phyloP scores from a whole-genome alignment of 2,329 filamentous ascomycete species.

The Colletotrichum tanaceti region DNA sequence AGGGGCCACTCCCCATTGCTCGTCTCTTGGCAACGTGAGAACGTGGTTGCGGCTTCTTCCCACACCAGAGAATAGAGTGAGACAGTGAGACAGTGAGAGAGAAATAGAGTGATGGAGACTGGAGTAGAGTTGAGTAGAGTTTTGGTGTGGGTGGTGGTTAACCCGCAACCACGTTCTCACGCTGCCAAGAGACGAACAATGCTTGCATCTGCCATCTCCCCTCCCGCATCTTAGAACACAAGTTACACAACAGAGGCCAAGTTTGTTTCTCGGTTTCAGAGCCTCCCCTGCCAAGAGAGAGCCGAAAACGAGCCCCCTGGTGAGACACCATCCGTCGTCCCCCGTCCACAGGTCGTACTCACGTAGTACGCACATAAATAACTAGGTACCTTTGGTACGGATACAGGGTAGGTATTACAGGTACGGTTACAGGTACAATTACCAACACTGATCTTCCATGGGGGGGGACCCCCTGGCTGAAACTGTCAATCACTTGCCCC shows the following conservation, averaged over 20 bases:
- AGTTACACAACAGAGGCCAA: no score
- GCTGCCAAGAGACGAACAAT: constrained; percentile 3
- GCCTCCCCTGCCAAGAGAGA: constrained; percentile 28
- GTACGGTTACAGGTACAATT: no score
- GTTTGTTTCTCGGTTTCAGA: constrained; percentile 38
- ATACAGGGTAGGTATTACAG: no score
- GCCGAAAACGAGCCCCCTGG: constrained; percentile 30
- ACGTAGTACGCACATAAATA: not conserved
- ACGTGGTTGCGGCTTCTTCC: no score
- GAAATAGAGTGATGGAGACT: not conserved
- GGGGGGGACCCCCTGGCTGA: not conserved
- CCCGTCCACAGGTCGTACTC: not conserved
- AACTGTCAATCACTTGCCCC: constrained; percentile 3
- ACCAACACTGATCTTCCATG: not conserved
- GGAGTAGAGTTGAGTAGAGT: no score
- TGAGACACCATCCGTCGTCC: constrained; percentile 21
- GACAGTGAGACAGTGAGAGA: not conserved
- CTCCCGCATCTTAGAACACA: no score
- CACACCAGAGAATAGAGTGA: no score
- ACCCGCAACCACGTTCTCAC: not conserved
- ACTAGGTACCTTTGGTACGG: no score
- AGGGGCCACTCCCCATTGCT: no score
- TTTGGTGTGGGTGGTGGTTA: not conserved
- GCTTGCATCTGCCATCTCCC: no score
- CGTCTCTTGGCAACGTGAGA: no score